Conservation (phyloP, 306 rosid genomes). For the Dalbergia oliveri region DNA sequence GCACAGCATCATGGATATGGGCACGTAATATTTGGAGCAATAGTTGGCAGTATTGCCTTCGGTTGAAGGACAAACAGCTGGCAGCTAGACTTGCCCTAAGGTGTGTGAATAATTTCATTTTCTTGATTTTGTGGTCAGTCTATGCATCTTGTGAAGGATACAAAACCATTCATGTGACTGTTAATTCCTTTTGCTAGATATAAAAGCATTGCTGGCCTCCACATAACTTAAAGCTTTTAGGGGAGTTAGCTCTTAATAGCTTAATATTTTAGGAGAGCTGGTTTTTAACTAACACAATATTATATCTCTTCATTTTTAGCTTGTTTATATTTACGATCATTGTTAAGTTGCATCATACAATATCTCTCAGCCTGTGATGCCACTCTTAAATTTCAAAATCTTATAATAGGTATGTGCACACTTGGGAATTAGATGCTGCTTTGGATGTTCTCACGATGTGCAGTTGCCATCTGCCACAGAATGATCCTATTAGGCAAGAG, state of each 20-base stretch:
- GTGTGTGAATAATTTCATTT: constrained; percentile 57
- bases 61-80: constrained; percentile 89
- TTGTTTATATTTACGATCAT: constrained; percentile 18
- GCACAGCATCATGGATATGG: constrained; percentile 69
- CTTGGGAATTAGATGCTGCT: constrained; percentile 95
- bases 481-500: constrained; percentile 71
- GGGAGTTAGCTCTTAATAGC: neutral
- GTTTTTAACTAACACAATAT: constrained; percentile 13
- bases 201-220: constrained; percentile 19
- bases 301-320: constrained; percentile 26
- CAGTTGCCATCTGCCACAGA: constrained; percentile 87
- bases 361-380: constrained; percentile 32
- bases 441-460: constrained; percentile 98
- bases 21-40: constrained; percentile 72
- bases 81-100: constrained; percentile 93
- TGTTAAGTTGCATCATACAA: constrained; percentile 13
- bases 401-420: constrained; percentile 74
- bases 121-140: constrained; percentile 39
- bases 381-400: too few relatives aligned
- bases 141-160: constrained; percentile 5
- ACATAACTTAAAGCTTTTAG: constrained; percentile 1
- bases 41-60: constrained; percentile 98
- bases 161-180: neutral
- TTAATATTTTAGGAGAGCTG: constrained; percentile 23
- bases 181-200: constrained; percentile 17